Conservation (phyloP, 345 rosid species). For the Draba incana region DNA sequence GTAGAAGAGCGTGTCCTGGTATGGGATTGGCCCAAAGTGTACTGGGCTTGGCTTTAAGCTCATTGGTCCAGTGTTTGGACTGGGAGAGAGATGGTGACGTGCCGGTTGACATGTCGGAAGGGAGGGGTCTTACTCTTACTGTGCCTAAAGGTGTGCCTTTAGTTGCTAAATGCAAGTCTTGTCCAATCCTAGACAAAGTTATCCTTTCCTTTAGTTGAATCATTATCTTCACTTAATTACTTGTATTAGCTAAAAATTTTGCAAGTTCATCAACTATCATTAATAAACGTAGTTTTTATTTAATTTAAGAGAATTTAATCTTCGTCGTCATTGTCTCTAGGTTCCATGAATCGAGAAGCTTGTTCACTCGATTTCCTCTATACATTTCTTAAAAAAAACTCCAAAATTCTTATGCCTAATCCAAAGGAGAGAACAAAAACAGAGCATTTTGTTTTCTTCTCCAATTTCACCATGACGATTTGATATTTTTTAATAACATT, state of each 20-base stretch:
- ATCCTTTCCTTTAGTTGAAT: neutral
- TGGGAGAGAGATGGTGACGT: slow-evolving; percentile 34
- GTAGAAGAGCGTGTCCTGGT: slow-evolving; percentile 27
- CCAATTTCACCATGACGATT: slow-evolving; percentile 4
- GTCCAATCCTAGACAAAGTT: slow-evolving; percentile 28
- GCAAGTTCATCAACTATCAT: neutral
- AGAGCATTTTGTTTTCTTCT: slow-evolving; percentile 11
- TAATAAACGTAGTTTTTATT: neutral
- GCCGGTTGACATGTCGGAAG: slow-evolving; percentile 10
- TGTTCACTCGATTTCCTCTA: slow-evolving; percentile 26
- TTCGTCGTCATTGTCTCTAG: neutral
- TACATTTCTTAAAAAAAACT: slow-evolving; percentile 21
- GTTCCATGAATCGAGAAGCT: slow-evolving; percentile 13
- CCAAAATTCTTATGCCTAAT: slow-evolving; percentile 26
- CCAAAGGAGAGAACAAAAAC: slow-evolving; percentile 19
- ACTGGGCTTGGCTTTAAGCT: slow-evolving; percentile 37
- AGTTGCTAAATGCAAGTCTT: slow-evolving; percentile 36
- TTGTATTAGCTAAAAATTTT: neutral
- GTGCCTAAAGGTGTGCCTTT: slow-evolving; percentile 40
- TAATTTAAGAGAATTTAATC: slow-evolving; percentile 1
- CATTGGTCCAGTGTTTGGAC: slow-evolving; percentile 47
- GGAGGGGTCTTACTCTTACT: slow-evolving; percentile 30
- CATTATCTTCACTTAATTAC: neutral
- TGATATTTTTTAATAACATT: neutral
- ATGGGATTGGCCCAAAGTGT: slow-evolving; percentile 39